Evolutionary conservation across 345 rosid genomes (phyloP), one percentile per base, ranked within the genome.

Genomic region (Erodium maritimum): DNA sequence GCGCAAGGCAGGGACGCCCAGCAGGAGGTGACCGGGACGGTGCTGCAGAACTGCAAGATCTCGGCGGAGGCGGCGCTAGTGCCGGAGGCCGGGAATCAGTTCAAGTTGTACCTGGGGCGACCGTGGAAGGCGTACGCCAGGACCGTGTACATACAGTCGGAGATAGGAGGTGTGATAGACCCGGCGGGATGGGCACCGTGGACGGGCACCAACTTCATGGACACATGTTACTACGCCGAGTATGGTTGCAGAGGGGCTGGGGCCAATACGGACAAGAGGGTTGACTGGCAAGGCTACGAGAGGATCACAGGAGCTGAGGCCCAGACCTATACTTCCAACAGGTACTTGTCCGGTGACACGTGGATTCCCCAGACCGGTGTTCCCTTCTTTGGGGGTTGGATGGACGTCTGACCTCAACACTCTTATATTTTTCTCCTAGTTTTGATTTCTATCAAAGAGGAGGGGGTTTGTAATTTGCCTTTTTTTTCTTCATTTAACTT

Each of bases 171-270:
- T 33, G 0, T 75, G 48, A 79, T 79, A 23, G 56, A 72, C 5
- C 66, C 80, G 5, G 67, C 70, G 5, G 83, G 83, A 17, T 79
- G 83, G 83, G 0, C 57, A 21, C 77, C 79, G 0, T 88, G 96
- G 96, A 0, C 23, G 0, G 91, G 80, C 0, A 54, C 62, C 0
- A 72, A 76, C 53, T 91, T 80, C 0, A 62, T 79, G 4, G 50
- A 80, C 1, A 88, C 90, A 3, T 80, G 85, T 8, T 91, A 68
- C 66, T 86, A 77, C 58, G 19, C 78, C 0, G 97, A 88, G 68
- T 75, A 61, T 12, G 52, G 66, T 17, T 88, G 88, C 77, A 19
- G 18, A 5, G 97, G 97, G 16, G 95, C 90, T 0, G 96, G 97
- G 37, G 70, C 96, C 0, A 12, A 16, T 57, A 64, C 23, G 42